These are phyloP conservation scores for Castanea mollissima DNA, from an alignment of 306 rosid genomes.

Conservation along the genomic window DNA sequence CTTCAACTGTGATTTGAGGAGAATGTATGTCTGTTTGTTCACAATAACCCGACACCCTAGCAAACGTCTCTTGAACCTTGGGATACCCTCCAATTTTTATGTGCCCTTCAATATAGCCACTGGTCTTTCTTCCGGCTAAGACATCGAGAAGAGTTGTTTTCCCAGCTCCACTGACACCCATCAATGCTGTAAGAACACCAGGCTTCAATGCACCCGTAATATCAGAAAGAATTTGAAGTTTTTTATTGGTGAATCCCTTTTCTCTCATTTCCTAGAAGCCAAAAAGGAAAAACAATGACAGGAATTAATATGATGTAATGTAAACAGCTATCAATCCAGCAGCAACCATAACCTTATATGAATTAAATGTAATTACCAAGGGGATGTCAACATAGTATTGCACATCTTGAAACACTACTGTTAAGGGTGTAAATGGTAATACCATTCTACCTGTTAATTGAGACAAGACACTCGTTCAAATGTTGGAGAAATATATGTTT, in stretches of 20 bases:
- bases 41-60: conserved; percentile 1
- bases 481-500: no score
- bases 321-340: background rate
- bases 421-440: conserved; percentile 43
- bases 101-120: background rate
- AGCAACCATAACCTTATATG: no score
- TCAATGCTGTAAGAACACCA: conserved; percentile 3
- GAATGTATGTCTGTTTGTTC: conserved; percentile 5
- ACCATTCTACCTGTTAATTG: conserved; percentile 32
- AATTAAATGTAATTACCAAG: conserved; percentile 18
- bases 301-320: background rate
- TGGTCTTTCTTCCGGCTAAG: background rate
- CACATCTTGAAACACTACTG: conserved; percentile 40
- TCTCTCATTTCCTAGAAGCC: conserved; percentile 42
- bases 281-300: background rate
- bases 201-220: background rate
- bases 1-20: conserved; percentile 3
- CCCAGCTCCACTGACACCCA: conserved; percentile 13
- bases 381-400: conserved; percentile 44
- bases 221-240: conserved; percentile 5
- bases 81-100: conserved; percentile 7
- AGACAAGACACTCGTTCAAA: background rate
- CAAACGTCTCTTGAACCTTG: background rate
- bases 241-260: conserved; percentile 18
- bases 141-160: conserved; percentile 3